Evolutionary conservation across 192 early-diverging fungal species (phyloP).

Genomic region (Geranomyces variabilis): DNA sequence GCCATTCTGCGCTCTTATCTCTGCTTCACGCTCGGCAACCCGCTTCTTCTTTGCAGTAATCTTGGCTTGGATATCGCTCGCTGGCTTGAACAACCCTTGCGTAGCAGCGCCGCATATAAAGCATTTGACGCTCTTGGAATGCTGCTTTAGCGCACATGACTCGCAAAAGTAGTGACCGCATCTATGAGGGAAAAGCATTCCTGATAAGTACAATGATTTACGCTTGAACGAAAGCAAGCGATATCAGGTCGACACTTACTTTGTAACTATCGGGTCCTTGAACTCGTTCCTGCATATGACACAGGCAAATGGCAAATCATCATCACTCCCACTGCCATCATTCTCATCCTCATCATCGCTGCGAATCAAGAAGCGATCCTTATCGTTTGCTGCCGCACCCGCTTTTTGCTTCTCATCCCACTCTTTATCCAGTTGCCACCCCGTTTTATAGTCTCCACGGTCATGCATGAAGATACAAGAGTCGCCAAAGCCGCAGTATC

Average conservation of each 20-base stretch:
- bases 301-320: conserved; percentile 94
- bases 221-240: too few species aligned
- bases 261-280: conserved; percentile 86
- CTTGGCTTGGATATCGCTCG: conserved; percentile 71
- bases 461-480: conserved; percentile 98
- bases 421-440: conserved; percentile 97
- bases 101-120: conserved; percentile 86
- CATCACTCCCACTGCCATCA: conserved; percentile 63
- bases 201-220: too few species aligned
- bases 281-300: conserved; percentile 90
- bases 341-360: conserved; percentile 51
- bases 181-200: conserved; percentile 34
- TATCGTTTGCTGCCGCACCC: conserved; percentile 38
- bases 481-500: conserved; percentile 94
- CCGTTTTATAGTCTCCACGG: conserved; percentile 93
- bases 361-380: conserved; percentile 52
- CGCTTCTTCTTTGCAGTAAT: conserved; percentile 54
- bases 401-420: conserved; percentile 82
- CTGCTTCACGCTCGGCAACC: conserved; percentile 53
- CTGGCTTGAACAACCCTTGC: conserved; percentile 80
- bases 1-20: conserved; percentile 40
- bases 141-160: conserved; percentile 84
- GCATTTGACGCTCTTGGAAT: conserved; percentile 85
- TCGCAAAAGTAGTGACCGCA: conserved; percentile 98
- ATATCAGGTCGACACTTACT: too few species aligned